Base-by-base conservation (phyloP, 1,284 basidiomycete species). In the Sporisorium reilianum region DNA sequence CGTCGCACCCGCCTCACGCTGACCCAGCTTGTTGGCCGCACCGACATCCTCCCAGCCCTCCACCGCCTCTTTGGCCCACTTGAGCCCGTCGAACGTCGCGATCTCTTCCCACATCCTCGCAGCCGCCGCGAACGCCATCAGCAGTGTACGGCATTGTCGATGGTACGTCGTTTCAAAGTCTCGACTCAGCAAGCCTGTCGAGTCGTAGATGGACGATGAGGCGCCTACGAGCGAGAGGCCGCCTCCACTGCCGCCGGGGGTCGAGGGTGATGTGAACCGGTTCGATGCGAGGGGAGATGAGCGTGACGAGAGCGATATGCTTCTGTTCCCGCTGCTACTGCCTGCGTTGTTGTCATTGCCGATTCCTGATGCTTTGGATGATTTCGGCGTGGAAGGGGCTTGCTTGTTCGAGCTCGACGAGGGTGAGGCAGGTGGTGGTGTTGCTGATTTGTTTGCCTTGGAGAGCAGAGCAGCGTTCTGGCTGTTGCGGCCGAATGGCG, bases 11-110 rank as follows among this genome's bases (percentile, higher is more conserved):
- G 51, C 46, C n/a, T 54, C 62, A 3, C 60, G 64, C 54, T 57
- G 46, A 22, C 68, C 67, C 22, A 64, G 56, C 59, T 60, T 57
- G 22, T 54, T 59, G 1, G 63, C 67, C 23, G 63, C 65, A 12
- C 60, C 30, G 7, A 81, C 44, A 26, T 80, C 76, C n/a, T 77
- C 72, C 80, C 80, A 80, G 0, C 66, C 66, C 14, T 77, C 70
- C 40, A 67, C 55, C 5, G 73, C 67, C 41, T 77, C 64, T 3
- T 73, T 73, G 1, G 80, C 80, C 73, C 73, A 75, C 48, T 72
- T 77, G 46, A 81, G 74, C 10, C 79, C 80, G 28, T 82, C 79
- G 18, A 79, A 71, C 20, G 70, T 80, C 23, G 79, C 79, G 18
- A 70, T 53, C 59, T 82, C 78, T 26, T 79, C 76, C 80, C 80